Evolutionary conservation across 208 protist species (phyloP), one percentile per base, ranked within the genome.

Genomic region (Trypanosoma avium): DNA sequence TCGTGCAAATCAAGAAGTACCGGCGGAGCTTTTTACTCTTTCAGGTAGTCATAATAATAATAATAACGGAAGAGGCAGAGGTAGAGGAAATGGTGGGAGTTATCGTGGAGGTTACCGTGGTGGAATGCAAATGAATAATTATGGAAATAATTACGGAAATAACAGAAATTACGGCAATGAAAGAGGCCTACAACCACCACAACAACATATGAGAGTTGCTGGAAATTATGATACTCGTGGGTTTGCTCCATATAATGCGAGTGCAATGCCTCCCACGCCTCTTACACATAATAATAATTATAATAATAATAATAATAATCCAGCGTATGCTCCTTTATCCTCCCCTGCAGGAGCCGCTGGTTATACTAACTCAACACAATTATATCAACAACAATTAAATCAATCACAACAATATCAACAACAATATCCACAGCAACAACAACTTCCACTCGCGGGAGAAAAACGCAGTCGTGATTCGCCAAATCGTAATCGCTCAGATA

Each of bases 1-100:
- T 0, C 79, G 82, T 33, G 80, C 84, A 19, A 86, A 88, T 22
- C 84, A 93, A 61, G 58, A 65, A 40, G 75, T 95, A 32, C 77
- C 82, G 19, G 73, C 72, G 19, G 84, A 89, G 72, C 70, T 95
- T 10, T 84, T 84, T 64, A 61, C 64, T 22, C 61, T 93, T 19
- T 70, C 68, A 42, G 57, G 55, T 15, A 52, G 63, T 15, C 58
- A 50, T 27, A 53, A 52, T 40, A 53, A 67, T 46, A 70, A 75
- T 4, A 53, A 74, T 59, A 67, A 66, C 47, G 61, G 73, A 54
- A 54, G 74, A 10, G 69, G 75, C 48, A 32, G 71, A 46, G 45
- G 80, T 43, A 58, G 80, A 24, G 45, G 66, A 15, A 67, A 67
- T 58, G 45, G 55, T 48, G 35, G 78, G 40, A 62, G 78, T 40